Evolutionary conservation across 768 basidiomycete species (phyloP).

Genomic region (Saitozyma podzolica): DNA sequence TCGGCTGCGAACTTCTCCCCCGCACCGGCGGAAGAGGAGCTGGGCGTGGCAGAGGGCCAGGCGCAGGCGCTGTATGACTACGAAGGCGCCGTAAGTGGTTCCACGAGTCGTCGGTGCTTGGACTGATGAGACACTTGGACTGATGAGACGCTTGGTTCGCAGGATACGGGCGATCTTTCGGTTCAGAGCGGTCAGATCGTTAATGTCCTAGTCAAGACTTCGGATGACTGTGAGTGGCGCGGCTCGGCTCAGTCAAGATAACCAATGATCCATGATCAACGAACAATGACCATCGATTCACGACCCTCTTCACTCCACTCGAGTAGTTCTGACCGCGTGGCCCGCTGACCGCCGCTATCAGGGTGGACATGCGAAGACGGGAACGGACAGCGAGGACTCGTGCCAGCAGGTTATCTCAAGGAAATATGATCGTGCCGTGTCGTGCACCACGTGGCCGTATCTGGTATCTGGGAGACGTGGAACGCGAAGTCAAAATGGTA

Average conservation of each 20-base stretch:
- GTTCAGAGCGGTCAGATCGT: conserved; percentile 41
- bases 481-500: too few relatives aligned
- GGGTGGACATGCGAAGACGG: conserved; percentile 50
- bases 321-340: too few relatives aligned
- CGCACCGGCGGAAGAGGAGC: conserved; percentile 6
- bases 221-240: conserved; percentile 39
- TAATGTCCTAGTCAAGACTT: conserved; percentile 41
- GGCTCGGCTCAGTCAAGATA: neutral
- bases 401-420: conserved; percentile 42
- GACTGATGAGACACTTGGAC: too few relatives aligned
- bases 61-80: conserved; percentile 44
- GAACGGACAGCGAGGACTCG: conserved; percentile 36
- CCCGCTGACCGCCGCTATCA: conserved; percentile 6
- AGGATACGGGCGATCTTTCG: conserved; percentile 34
- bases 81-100: conserved; percentile 26
- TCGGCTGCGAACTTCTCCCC: neutral
- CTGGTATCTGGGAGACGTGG: conserved; percentile 9
- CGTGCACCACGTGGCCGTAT: too few relatives aligned
- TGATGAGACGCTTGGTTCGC: neutral
- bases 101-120: neutral
- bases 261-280: too few relatives aligned
- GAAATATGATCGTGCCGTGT: conserved; percentile 5
- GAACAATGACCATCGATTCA: too few relatives aligned
- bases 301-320: too few relatives aligned
- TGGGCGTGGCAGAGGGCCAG: conserved; percentile 21